A percentile compares a stretch with the other conserved stretches of the same genome.
These are phyloP conservation scores for Croton setiger DNA, from an alignment of 441 rosid species.

Conservation along the genomic window DNA sequence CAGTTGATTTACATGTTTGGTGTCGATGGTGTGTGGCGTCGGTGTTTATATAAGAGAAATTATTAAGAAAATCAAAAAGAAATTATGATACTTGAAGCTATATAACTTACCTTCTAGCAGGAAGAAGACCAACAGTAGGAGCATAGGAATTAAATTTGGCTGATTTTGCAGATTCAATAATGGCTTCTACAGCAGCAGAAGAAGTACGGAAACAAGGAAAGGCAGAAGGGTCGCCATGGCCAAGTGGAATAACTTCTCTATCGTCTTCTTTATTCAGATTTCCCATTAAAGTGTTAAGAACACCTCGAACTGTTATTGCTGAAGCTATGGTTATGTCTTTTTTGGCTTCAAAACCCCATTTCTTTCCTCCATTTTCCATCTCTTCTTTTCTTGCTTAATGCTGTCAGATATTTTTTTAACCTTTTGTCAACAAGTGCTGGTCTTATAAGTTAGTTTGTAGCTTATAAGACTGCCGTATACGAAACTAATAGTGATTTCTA, in stretches of 20 bases:
- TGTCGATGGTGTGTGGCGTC: no score
- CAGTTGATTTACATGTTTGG: no score
- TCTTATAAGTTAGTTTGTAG: no score
- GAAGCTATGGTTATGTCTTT: slow-evolving; percentile 2
- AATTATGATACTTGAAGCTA: no score
- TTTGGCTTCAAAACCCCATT: slow-evolving; percentile 20
- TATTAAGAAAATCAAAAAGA: no score
- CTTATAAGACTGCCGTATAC: no score
- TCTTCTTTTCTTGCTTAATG: no score
- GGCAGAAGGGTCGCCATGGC: slow-evolving; percentile 70
- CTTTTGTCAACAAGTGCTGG: no score
- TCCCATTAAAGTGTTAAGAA: slow-evolving; percentile 18
- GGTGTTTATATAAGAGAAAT: no score
- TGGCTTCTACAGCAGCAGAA: slow-evolving; percentile 54
- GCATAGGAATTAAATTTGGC: slow-evolving; percentile 46
- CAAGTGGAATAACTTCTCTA: slow-evolving; percentile 41
- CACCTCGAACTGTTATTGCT: slow-evolving; percentile 29
- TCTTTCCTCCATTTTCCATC: slow-evolving; percentile 27
- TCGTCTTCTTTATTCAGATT: slow-evolving; percentile 29
- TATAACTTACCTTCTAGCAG: slow-evolving; percentile 54
- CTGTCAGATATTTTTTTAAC: no score
- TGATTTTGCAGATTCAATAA: slow-evolving; percentile 48
- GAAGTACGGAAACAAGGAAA: slow-evolving; percentile 57
- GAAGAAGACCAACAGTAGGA: slow-evolving; percentile 41
- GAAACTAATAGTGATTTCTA: no score